Evolutionary conservation across 2,329 filamentous ascomycete species (phyloP).

Genomic region (Beauveria scarabaeidicola): DNA sequence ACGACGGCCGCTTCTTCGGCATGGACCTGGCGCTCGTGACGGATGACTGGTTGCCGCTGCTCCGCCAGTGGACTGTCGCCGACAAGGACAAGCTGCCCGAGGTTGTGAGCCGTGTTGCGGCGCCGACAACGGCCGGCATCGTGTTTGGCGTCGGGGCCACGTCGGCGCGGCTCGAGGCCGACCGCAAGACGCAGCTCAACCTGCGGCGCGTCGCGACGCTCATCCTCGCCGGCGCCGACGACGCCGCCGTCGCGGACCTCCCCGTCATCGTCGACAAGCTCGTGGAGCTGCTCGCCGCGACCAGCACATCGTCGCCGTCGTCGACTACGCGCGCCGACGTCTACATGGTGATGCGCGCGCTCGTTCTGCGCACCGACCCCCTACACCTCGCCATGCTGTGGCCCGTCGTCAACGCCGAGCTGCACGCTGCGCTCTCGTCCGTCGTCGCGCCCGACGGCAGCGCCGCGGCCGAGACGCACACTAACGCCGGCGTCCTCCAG

Average conservation of each 20-base stretch:
- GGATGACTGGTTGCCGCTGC: conserved; percentile 70
- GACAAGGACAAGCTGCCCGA: conserved; percentile 88
- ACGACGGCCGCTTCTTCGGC: conserved; percentile 79
- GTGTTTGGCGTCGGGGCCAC: conserved; percentile 98
- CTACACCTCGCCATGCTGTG: conserved; percentile 78
- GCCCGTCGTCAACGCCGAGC: conserved; percentile 81
- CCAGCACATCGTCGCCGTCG: conserved; percentile 81
- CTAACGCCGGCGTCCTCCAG: conserved; percentile 69
- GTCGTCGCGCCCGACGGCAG: conserved; percentile 60
- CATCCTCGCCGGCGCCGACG: conserved; percentile 65
- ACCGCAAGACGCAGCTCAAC: conserved; percentile 85
- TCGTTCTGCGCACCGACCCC: conserved; percentile 70
- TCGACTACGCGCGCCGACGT: conserved; percentile 82
- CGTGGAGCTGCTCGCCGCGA: conserved; percentile 77
- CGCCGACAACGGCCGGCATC: conserved; percentile 87
- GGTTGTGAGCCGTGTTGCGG: conserved; percentile 65
- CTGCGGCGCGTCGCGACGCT: conserved; percentile 74
- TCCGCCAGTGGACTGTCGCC: conserved; percentile 73
- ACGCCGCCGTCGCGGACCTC: conserved; percentile 73
- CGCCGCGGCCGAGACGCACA: conserved; percentile 61
- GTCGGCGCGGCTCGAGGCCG: conserved; percentile 87
- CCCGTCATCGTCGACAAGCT: conserved; percentile 69
- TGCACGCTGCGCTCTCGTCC: conserved; percentile 71
- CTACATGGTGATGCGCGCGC: conserved; percentile 76
- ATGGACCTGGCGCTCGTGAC: conserved; percentile 57